Evolutionary conservation across 257 asterid species (phyloP), one percentile per base, ranked within the genome.

Genomic region (Mitragyna speciosa): DNA sequence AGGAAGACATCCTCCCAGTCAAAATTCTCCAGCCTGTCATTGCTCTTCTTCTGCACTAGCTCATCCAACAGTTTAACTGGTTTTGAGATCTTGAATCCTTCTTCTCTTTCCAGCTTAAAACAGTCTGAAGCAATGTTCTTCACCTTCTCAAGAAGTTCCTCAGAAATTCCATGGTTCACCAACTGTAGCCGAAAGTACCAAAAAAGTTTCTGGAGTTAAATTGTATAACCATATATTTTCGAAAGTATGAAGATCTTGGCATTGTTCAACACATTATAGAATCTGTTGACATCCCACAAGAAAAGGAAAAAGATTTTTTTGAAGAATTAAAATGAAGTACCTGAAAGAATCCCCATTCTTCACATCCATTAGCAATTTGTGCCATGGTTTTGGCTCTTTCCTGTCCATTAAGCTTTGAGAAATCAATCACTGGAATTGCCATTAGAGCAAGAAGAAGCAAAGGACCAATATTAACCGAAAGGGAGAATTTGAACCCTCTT

Each of bases 261-360:
- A 31, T 26, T 20, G 6, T 22, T 64, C 9, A 7, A 24, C 5
- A 19, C 12, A 64, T 61, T 3, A n/a, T 30, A n/a, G 33, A 26
- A 24, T n/a, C 11, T 61, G 26, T 7, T 61, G 16, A 11, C 31
- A n/a, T 22, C 26, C 33, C 14, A 8, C 36, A 61, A 61, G 31
- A 61, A n/a, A 61, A 61, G 12, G 6, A 28, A 15, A 4, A 36
- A 66, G 2, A 1, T 5, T 30, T n/a, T n/a, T n/a, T n/a, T n/a
- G 19, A 28, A 7, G 6, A 2, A 16, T 8, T 3, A 6, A 61
- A 61, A 61, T 9, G 15, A n/a, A 61, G 8, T 85, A 93, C 97
- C 98, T 93, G 96, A 79, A 94, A 94, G 83, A 94, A 94, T 49
- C 98, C 97, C 98, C 98, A 94, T 75, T 94, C 94, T 87, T 92